Conservation (phyloP, 345 rosid species). For the Hypericum perforatum region DNA sequence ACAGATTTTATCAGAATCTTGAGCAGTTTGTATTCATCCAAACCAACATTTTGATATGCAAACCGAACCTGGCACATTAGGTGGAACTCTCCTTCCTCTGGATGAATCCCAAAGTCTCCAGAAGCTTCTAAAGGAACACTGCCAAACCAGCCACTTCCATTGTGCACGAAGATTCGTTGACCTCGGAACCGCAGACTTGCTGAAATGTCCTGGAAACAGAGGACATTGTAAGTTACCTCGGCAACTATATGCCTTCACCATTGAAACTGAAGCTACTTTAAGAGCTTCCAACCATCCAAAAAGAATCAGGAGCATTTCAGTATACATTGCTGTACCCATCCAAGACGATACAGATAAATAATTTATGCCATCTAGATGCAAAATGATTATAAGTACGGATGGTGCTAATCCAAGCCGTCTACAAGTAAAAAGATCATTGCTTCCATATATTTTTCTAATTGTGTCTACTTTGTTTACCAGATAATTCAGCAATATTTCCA, state of each 20-base stretch:
- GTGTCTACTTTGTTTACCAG: too few species aligned
- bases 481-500: too few species aligned
- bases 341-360: too few species aligned
- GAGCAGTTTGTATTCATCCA: neutral
- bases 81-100: conserved; percentile 97
- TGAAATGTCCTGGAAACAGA: conserved; percentile 57
- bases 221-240: neutral
- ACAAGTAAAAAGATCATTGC: too few species aligned
- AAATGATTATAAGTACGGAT: too few species aligned
- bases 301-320: too few species aligned
- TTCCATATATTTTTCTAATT: too few species aligned
- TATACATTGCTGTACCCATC: too few species aligned
- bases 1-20: conserved; percentile 1
- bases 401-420: too few species aligned
- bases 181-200: conserved; percentile 86
- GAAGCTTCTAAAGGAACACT: conserved; percentile 93
- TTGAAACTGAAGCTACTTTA: too few species aligned
- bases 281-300: too few species aligned
- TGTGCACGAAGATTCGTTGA: conserved; percentile 81
- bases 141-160: conserved; percentile 92
- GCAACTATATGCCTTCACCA: neutral
- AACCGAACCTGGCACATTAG: conserved; percentile 85
- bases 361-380: too few species aligned
- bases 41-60: neutral
- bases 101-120: conserved; percentile 96